Evolutionary conservation across 2,329 filamentous ascomycete genomes (phyloP).

Genomic region (Exophiala sp.): DNA sequence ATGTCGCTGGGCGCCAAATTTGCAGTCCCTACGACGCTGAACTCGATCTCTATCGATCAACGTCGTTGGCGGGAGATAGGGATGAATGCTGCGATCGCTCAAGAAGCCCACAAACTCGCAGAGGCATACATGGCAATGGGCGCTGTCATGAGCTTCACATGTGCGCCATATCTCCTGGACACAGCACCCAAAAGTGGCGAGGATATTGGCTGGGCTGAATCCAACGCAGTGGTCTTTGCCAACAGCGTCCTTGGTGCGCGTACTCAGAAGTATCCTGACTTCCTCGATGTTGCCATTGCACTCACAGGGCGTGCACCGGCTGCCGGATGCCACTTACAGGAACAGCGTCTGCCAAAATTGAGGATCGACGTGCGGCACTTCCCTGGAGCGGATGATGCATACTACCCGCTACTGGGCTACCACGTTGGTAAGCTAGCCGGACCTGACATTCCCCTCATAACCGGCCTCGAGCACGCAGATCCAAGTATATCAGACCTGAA

Average conservation of each 20-base stretch:
- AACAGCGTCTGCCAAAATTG: conserved; percentile 23
- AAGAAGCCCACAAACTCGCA: conserved; percentile 35
- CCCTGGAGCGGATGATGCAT: conserved; percentile 32
- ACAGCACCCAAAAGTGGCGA: conserved; percentile 36
- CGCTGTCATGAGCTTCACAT: conserved; percentile 42
- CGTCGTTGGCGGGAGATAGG: conserved; percentile 40
- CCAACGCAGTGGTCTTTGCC: conserved; percentile 46
- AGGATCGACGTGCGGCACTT: background rate
- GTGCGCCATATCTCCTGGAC: conserved; percentile 43
- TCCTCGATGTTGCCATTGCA: conserved; percentile 44
- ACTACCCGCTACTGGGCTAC: conserved; percentile 43
- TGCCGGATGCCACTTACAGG: conserved; percentile 31
- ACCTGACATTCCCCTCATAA: conserved; percentile 36
- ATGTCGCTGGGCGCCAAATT: conserved; percentile 36
- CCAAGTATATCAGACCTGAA: conserved; percentile 37
- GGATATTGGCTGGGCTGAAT: conserved; percentile 45
- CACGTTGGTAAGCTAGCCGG: conserved; percentile 33
- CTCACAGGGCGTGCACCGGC: conserved; percentile 39
- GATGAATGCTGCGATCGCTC: conserved; percentile 32
- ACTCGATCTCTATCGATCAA: conserved; percentile 45
- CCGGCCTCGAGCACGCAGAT: conserved; percentile 32
- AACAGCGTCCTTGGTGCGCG: conserved; percentile 46
- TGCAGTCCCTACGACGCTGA: conserved; percentile 40
- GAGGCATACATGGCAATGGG: conserved; percentile 42
- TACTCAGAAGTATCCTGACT: conserved; percentile 48